These are phyloP conservation scores for Chaetomium cochliodes DNA, from an alignment of 495 filamentous ascomycete genomes.

Conservation along the genomic window DNA sequence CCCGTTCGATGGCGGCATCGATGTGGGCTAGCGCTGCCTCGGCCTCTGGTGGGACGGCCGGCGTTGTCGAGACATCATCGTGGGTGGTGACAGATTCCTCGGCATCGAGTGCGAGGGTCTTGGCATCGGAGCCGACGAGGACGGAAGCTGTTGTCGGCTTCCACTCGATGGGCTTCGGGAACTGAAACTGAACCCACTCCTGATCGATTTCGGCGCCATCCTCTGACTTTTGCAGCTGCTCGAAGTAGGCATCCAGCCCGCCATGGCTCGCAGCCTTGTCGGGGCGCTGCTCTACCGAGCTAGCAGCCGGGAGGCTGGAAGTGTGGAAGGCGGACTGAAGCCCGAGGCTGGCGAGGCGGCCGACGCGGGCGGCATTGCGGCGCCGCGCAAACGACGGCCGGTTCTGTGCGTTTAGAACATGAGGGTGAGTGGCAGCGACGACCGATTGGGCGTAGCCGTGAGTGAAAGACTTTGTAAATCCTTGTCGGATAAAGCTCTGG, in stretches of 20 bases:
- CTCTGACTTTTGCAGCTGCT: slow-evolving; percentile 78
- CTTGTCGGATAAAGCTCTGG: slow-evolving; percentile 92
- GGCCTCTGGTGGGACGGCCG: slow-evolving; percentile 35
- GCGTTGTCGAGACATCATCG: slow-evolving; percentile 18
- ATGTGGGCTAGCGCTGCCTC: slow-evolving; percentile 51
- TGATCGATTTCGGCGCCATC: slow-evolving; percentile 60
- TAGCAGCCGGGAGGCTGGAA: slow-evolving; percentile 34
- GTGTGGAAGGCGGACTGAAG: slow-evolving; percentile 75
- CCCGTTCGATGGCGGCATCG: slow-evolving; percentile 49
- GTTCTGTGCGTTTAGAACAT: slow-evolving; percentile 72
- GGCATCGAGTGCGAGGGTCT: slow-evolving; percentile 40
- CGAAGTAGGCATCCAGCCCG: slow-evolving; percentile 81
- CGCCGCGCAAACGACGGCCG: slow-evolving; percentile 53
- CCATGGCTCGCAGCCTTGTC: slow-evolving; percentile 46
- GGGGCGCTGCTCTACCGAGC: slow-evolving; percentile 42
- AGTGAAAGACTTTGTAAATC: slow-evolving; percentile 91
- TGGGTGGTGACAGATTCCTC: slow-evolving; percentile 25
- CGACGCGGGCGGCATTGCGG: slow-evolving; percentile 50
- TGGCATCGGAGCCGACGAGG: slow-evolving; percentile 52
- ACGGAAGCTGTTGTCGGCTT: slow-evolving; percentile 57
- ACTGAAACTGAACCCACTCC: slow-evolving; percentile 90
- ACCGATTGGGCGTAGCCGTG: slow-evolving; percentile 97
- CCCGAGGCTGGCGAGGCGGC: slow-evolving; percentile 60
- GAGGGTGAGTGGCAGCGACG: slow-evolving; percentile 85
- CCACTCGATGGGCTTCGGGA: slow-evolving; percentile 82